Base-by-base conservation (phyloP, 768 basidiomycete genomes). In the Phlebiopsis flavidoalba region DNA sequence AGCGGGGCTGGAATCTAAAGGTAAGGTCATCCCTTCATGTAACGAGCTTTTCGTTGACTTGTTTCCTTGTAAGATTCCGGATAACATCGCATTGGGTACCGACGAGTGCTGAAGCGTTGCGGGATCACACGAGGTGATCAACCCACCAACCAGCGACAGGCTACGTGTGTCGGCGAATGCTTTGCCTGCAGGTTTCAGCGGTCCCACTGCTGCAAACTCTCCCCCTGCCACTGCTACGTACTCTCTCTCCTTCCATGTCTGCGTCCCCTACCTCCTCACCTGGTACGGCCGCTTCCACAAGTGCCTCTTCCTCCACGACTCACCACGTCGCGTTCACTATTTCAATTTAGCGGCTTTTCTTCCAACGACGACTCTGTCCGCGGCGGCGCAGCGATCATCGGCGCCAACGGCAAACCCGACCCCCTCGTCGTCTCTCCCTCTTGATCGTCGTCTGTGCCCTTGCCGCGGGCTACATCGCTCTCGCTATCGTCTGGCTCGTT, bases 41-140 rank as follows among this genome's bases (percentile, higher is more conserved):
- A 10, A 26, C 26, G 50, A n/a, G 17, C 40, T 43, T 6, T 36
- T 14, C 19, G n/a, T 35, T 53, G 52, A 53, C 55, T 22, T 17
- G 35, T 21, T 8, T 5, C 7, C 10, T 36, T 5, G 26, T 19
- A 48, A 71, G 70, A 72, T 72, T 57, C 70, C 70, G 37, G 68
- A 71, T 59, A 71, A 70, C 66, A 54, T 72, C 49, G 69, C 68
- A 1, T 63, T 68, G 50, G 71, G 71, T 24, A 61, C 62, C 8
- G 60, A 69, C 26, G 64, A 66, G 48, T 72, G 71, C 59, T 72
- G 36, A 52, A 67, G 52, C 66, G 64, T 19, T 71, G 70, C 55
- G 68, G 67, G n/a, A 62, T 72, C 57, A 63, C 51, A 17, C 64
- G 66, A 37, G 56, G 55, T 36, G 37, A 12, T 14, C 71, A 72